phyloP scores from a whole-genome alignment of 1,139 yeast species.

The Scheffersomyces segobiensis region DNA sequence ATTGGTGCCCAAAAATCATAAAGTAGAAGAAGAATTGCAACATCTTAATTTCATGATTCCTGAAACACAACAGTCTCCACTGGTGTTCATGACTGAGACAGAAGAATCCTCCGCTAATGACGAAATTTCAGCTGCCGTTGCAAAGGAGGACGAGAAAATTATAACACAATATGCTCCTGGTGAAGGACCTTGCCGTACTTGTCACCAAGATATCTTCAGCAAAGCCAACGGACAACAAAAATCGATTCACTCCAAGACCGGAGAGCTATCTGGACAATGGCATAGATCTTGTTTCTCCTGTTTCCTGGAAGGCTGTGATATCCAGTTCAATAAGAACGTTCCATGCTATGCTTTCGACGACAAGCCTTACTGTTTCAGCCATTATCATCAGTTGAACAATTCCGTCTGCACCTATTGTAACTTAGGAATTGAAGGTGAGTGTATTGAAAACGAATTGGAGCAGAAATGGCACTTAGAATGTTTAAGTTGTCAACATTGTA shows the following conservation, averaged over 20 bases:
- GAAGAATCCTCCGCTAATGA: background rate
- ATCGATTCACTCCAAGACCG: slow-evolving; percentile 72
- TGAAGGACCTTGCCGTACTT: slow-evolving; percentile 71
- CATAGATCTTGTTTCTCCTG: slow-evolving; percentile 85
- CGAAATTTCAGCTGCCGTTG: slow-evolving; percentile 21
- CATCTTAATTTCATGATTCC: slow-evolving; percentile 23
- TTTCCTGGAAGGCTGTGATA: slow-evolving; percentile 49
- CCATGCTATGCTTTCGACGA: slow-evolving; percentile 82
- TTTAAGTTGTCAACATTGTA: slow-evolving; percentile 58
- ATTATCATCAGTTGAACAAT: slow-evolving; percentile 76
- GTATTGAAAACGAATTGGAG: slow-evolving; percentile 71
- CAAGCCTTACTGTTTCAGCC: slow-evolving; percentile 76
- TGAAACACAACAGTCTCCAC: slow-evolving; percentile 4
- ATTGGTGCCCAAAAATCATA: slow-evolving; percentile 34
- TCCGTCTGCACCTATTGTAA: slow-evolving; percentile 74
- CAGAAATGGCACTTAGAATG: slow-evolving; percentile 71
- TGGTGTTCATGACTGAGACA: background rate
- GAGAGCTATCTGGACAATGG: slow-evolving; percentile 91
- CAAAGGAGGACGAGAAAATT: slow-evolving; percentile 24
- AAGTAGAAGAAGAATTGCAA: slow-evolving; percentile 31
- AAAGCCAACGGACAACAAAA: slow-evolving; percentile 45
- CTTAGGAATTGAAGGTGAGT: slow-evolving; percentile 84
- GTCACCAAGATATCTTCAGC: slow-evolving; percentile 50
- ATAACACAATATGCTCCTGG: slow-evolving; percentile 52
- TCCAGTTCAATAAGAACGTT: slow-evolving; percentile 55